phyloP scores from a whole-genome alignment of 768 basidiomycete species.

The Leccinum longicurvipes region DNA sequence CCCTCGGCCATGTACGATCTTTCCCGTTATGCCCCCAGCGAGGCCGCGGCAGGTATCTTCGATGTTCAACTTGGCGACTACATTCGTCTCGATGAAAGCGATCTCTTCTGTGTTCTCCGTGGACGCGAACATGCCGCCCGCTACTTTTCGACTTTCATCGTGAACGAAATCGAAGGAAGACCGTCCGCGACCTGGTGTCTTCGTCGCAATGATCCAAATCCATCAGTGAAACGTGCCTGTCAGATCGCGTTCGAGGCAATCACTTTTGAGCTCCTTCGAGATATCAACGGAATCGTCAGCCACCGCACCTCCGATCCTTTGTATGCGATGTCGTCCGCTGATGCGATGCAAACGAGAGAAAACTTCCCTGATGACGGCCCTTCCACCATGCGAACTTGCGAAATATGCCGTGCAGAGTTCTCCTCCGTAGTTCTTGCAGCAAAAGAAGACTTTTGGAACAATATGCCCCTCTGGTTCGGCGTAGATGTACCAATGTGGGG shows the following conservation, averaged over 20 bases:
- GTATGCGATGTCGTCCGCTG: slow-evolving; percentile 64
- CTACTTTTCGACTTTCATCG: slow-evolving; percentile 75
- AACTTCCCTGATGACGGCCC: slow-evolving; percentile 41
- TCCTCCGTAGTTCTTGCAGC: slow-evolving; percentile 54
- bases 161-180: slow-evolving; percentile 69
- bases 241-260: slow-evolving; percentile 71
- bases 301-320: slow-evolving; percentile 68
- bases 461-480: slow-evolving; percentile 64
- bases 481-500: slow-evolving; percentile 44
- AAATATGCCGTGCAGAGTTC: slow-evolving; percentile 62
- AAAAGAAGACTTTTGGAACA: slow-evolving; percentile 63
- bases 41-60: slow-evolving; percentile 51
- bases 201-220: slow-evolving; percentile 45
- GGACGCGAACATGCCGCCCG: slow-evolving; percentile 73
- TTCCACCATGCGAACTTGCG: slow-evolving; percentile 55
- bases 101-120: slow-evolving; percentile 58
- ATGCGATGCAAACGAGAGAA: slow-evolving; percentile 61
- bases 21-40: slow-evolving; percentile 63
- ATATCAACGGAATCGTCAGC: slow-evolving; percentile 64
- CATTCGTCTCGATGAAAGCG: slow-evolving; percentile 42
- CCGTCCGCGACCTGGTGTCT: slow-evolving; percentile 47
- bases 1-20: slow-evolving; percentile 81
- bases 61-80: slow-evolving; percentile 36
- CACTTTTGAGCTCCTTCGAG: slow-evolving; percentile 71
- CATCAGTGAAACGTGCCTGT: slow-evolving; percentile 50